phyloP scores from a whole-genome alignment of 2,329 filamentous ascomycete species.

The Xylariaceae sp. region DNA sequence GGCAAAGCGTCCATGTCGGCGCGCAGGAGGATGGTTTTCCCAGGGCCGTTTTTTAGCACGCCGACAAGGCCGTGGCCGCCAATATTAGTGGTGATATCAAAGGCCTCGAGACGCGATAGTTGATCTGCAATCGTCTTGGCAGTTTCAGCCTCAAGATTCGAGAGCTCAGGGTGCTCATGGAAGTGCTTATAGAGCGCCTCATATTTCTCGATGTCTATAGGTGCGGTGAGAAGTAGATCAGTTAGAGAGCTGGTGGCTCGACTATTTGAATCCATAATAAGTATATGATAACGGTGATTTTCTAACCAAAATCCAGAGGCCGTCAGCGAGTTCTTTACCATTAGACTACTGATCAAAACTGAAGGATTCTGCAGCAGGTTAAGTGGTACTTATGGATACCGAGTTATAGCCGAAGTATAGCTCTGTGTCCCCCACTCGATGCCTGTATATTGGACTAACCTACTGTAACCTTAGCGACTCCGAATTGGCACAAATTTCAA shows the following conservation, averaged over 20 bases:
- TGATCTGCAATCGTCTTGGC: constrained; percentile 21
- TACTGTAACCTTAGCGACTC: no score
- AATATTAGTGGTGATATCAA: constrained; percentile 30
- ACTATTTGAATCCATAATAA: background rate
- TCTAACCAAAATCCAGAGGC: no score
- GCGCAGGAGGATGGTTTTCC: constrained; percentile 51
- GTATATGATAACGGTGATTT: no score
- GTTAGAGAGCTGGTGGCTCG: background rate
- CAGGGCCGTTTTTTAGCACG: constrained; percentile 32
- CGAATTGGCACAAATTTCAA: no score
- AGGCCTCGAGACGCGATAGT: constrained; percentile 22
- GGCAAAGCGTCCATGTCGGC: constrained; percentile 59
- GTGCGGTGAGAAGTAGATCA: background rate
- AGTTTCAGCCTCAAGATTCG: constrained; percentile 31
- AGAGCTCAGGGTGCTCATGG: constrained; percentile 36
- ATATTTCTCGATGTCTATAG: background rate
- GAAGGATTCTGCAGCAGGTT: no score
- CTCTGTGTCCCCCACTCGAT: no score
- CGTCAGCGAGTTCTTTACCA: no score
- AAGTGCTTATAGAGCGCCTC: constrained; percentile 30
- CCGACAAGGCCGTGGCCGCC: constrained; percentile 37
- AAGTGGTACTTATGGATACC: no score
- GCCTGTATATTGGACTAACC: no score
- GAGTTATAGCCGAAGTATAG: no score
- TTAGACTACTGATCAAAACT: no score